Percentiles rank a stretch among this genome's conserved stretches.
Evolutionary conservation across 2,329 filamentous ascomycete species (phyloP).

Genomic region (Calycina marina): DNA sequence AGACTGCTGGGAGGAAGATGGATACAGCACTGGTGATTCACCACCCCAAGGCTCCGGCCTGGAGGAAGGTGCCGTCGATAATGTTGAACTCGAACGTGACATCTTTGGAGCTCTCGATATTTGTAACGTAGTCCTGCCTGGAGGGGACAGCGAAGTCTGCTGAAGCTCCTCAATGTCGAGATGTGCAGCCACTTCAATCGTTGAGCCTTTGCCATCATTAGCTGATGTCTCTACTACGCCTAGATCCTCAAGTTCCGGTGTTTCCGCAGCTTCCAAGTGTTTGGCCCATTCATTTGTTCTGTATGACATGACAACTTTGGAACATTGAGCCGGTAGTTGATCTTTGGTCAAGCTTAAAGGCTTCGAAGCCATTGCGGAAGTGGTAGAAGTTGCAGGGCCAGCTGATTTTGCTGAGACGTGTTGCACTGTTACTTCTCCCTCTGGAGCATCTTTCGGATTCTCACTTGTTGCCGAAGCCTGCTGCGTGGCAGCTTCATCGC

Average conservation of each 20-base stretch:
- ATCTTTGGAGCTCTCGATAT: slow-evolving; percentile 6
- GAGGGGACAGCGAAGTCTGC: slow-evolving; percentile 34
- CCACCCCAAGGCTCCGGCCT: too few relatives aligned
- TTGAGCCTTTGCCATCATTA: slow-evolving; percentile 18
- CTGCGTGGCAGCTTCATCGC: background rate
- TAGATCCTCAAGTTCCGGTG: slow-evolving; percentile 49
- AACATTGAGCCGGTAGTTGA: slow-evolving; percentile 54
- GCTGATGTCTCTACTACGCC: slow-evolving; percentile 30
- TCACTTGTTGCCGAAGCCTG: slow-evolving; percentile 12
- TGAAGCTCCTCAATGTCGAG: slow-evolving; percentile 50
- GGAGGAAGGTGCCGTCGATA: slow-evolving; percentile 12
- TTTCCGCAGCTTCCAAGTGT: slow-evolving; percentile 65
- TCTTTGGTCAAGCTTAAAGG: slow-evolving; percentile 39
- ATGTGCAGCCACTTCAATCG: slow-evolving; percentile 40
- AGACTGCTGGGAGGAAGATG: slow-evolving; percentile 1
- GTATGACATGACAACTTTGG: slow-evolving; percentile 66
- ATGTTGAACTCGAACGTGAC: slow-evolving; percentile 2
- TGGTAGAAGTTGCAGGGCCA: slow-evolving; percentile 19
- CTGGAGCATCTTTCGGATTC: slow-evolving; percentile 9
- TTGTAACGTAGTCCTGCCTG: slow-evolving; percentile 8
- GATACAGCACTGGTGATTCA: too few relatives aligned
- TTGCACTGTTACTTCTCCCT: background rate
- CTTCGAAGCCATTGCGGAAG: slow-evolving; percentile 29
- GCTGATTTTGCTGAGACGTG: slow-evolving; percentile 6
- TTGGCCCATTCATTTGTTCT: slow-evolving; percentile 96